These are phyloP conservation scores for Mortierella alpina DNA, from an alignment of 192 early-diverging fungal genomes.

Conservation along the genomic window DNA sequence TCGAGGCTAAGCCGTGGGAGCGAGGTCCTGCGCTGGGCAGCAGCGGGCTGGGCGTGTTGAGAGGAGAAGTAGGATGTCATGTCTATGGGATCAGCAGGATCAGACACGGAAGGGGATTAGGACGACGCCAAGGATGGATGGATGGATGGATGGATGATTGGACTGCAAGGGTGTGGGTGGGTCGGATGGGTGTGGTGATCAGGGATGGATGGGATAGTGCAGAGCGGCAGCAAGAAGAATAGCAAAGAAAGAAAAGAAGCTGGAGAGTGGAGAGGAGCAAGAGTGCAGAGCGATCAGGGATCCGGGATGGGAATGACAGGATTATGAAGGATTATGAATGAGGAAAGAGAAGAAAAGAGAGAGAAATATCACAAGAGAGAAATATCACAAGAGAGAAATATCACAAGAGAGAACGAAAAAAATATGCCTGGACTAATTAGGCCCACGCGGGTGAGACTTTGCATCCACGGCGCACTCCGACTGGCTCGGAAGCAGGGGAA, in stretches of 20 bases:
- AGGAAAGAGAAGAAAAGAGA: not conserved
- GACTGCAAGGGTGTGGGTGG: not conserved
- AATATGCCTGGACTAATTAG: not conserved
- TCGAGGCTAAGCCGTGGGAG: constrained; percentile 44
- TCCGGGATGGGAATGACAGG: too few species aligned
- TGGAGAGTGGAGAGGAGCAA: not conserved
- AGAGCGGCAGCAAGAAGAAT: not conserved
- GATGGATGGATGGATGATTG: not conserved
- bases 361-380: not conserved
- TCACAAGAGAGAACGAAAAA: not conserved
- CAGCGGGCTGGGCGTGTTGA: constrained; percentile 15
- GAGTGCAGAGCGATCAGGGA: too few species aligned
- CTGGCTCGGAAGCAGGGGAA: too few species aligned
- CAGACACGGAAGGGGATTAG: not conserved
- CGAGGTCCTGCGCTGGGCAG: constrained; percentile 38
- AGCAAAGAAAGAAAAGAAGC: not conserved
- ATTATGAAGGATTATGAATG: not conserved
- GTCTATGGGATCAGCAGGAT: not conserved
- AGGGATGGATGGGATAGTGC: constrained; percentile 2
- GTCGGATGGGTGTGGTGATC: not conserved
- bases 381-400: not conserved
- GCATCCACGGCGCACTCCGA: too few species aligned
- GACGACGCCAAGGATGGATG: not conserved
- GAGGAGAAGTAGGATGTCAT: constrained; percentile 55
- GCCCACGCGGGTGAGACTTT: too few species aligned